Evolutionary conservation across 257 asterid genomes (phyloP), one percentile per base, ranked within the genome.

Genomic region (Paraleonurus japonicus): DNA sequence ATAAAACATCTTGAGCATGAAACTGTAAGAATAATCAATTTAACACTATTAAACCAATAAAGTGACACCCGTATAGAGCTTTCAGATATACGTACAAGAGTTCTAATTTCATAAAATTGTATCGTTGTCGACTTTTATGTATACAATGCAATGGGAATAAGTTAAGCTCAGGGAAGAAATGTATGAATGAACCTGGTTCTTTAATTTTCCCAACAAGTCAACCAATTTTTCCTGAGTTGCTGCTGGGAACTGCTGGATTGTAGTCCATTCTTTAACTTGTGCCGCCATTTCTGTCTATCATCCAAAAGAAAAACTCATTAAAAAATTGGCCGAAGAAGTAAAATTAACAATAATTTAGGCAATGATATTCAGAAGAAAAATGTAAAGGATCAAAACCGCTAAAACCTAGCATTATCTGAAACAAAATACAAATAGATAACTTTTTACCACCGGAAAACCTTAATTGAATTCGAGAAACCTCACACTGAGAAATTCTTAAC

Each of bases 161-260:
- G 24, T 51, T 33, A 50, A 13, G 63, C 8, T 15, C 0, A 28
- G 70, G 64, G 26, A 23, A 28, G 68, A 79, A 72, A 74, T n/a
- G 1, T 1, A 2, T 7, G 19, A 74, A 2, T 7, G 19, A 74
- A 95, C 99, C 98, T 92, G 86, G 66, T 73, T 81, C 85, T 95
- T 95, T 60, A 95, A 77, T 73, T 89, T 89, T 7, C 84, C 87
- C 82, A 95, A 62, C 86, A 91, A 83, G 60, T 88, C 96, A 70
- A 84, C 92, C 93, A 95, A 70, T 76, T 90, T 92, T 71, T 88
- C 88, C 83, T 92, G 98, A 47, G 98, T 95, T 35, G 96, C 95
- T 16, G 87, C 83, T 12, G 99, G 99, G 75, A 95, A 95, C 79
- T 89, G 94, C 78, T 89, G 95, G 50, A 95, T 84, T 53, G 94